Conservation (phyloP, 208 protist species). For the Angomonas deanei region DNA sequence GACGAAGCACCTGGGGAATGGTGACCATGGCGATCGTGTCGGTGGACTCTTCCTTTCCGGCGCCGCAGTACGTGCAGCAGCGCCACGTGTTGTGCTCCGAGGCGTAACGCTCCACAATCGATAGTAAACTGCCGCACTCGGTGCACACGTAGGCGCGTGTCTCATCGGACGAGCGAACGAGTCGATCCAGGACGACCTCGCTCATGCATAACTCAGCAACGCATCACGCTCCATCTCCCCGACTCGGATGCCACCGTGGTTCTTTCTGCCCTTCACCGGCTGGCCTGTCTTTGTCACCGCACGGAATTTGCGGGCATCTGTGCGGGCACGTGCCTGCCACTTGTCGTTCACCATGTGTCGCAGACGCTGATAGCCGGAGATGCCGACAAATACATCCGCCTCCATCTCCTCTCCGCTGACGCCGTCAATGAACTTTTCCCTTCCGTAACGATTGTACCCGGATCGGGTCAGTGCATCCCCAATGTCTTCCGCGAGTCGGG, state of each 20-base stretch:
- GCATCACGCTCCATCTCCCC: conserved; percentile 99
- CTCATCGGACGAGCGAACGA: conserved; percentile 93
- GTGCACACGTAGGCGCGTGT: conserved; percentile 82
- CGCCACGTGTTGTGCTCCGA: conserved; percentile 83
- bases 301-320: conserved; percentile 81
- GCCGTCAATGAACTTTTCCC: conserved; percentile 94
- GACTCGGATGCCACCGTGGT: conserved; percentile 98
- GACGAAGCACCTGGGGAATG: conserved; percentile 86
- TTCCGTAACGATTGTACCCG: conserved; percentile 98
- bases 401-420: conserved; percentile 94
- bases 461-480: conserved; percentile 93
- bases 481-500: conserved; percentile 83
- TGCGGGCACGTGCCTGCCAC: conserved; percentile 96
- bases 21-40: conserved; percentile 85
- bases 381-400: conserved; percentile 97
- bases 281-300: conserved; percentile 96
- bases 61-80: conserved; percentile 83
- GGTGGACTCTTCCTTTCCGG: conserved; percentile 65
- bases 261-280: conserved; percentile 97
- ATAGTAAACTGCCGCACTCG: conserved; percentile 72
- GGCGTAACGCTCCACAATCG: conserved; percentile 84
- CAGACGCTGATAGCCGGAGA: conserved; percentile 99
- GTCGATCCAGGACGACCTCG: conserved; percentile 98
- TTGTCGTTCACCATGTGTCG: conserved; percentile 99
- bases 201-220: conserved; percentile 97